phyloP scores from a whole-genome alignment of 2,329 filamentous ascomycete genomes.

The Aspergillus calidoustus region DNA sequence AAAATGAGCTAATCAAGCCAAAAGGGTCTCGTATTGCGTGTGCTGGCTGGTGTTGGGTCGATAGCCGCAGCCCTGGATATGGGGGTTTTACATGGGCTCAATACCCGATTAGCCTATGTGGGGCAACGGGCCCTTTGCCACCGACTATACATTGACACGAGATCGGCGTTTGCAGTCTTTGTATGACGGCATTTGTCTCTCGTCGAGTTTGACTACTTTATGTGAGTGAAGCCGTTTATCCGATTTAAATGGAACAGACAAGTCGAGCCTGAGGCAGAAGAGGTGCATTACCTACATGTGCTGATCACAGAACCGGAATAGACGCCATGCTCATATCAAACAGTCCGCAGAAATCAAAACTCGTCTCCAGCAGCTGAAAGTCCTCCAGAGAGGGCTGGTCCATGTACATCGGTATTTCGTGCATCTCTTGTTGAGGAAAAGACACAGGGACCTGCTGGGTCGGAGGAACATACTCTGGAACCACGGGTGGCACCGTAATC shows the following conservation, averaged over 20 bases:
- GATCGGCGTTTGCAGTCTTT: not conserved
- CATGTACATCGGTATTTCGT: not conserved
- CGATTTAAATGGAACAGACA: not conserved
- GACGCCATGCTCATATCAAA: constrained; percentile 10
- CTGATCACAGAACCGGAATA: constrained; percentile 1
- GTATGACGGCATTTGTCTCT: no score
- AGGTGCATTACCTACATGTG: not conserved
- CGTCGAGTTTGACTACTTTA: not conserved
- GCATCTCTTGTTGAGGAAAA: not conserved
- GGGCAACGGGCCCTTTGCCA: not conserved
- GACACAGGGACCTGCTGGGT: not conserved
- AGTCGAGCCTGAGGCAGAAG: not conserved
- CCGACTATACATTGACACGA: not conserved
- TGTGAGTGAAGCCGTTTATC: not conserved
- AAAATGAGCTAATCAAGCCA: not conserved
- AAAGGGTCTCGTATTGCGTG: not conserved
- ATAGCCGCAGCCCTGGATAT: not conserved
- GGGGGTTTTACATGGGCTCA: not conserved
- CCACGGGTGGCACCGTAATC: not conserved
- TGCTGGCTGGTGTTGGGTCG: not conserved
- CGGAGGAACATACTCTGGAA: not conserved
- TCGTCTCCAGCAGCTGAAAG: constrained; percentile 8
- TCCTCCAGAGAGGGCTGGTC: not conserved
- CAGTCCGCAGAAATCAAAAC: constrained; percentile 13
- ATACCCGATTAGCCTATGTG: constrained; percentile 9